Evolutionary conservation across 257 asterid genomes (phyloP).

Genomic region (Hygrophila difformis): DNA sequence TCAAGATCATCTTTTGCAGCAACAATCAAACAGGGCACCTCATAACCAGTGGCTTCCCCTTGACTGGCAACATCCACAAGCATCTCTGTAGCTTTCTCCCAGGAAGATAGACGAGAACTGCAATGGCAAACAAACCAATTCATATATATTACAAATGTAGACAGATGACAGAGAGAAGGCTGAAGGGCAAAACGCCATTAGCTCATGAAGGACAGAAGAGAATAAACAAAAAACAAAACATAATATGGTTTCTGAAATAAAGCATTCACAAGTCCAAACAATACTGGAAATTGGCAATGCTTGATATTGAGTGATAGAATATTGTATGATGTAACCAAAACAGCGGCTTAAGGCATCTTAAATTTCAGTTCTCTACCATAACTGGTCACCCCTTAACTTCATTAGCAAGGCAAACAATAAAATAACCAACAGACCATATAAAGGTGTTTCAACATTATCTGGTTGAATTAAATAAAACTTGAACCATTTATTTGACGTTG

Average conservation of each 20-base stretch:
- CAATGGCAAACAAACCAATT: conserved; percentile 13
- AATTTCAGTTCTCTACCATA: neutral
- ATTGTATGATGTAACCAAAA: neutral
- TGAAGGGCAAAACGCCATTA: neutral
- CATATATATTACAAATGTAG: neutral
- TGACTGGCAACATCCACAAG: conserved; percentile 87
- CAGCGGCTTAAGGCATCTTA: neutral
- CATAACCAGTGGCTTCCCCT: conserved; percentile 88
- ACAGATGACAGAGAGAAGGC: conserved; percentile 3
- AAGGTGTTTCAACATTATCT: neutral
- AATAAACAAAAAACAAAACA: neutral
- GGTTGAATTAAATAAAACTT: too few relatives aligned
- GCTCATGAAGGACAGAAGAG: conserved; percentile 1
- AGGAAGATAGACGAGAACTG: conserved; percentile 72
- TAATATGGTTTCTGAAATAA: neutral
- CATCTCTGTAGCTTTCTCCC: conserved; percentile 82
- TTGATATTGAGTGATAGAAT: neutral
- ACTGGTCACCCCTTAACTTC: neutral
- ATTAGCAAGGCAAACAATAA: neutral
- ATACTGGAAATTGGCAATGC: neutral
- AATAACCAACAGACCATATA: neutral
- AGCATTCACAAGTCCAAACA: neutral
- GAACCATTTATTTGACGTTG: too few relatives aligned
- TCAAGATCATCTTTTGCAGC: conserved; percentile 94
- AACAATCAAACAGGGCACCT: conserved; percentile 91